Evolutionary conservation across 208 protist genomes (phyloP), one percentile per base, ranked within the genome.

Genomic region (Trypanosoma caninum): DNA sequence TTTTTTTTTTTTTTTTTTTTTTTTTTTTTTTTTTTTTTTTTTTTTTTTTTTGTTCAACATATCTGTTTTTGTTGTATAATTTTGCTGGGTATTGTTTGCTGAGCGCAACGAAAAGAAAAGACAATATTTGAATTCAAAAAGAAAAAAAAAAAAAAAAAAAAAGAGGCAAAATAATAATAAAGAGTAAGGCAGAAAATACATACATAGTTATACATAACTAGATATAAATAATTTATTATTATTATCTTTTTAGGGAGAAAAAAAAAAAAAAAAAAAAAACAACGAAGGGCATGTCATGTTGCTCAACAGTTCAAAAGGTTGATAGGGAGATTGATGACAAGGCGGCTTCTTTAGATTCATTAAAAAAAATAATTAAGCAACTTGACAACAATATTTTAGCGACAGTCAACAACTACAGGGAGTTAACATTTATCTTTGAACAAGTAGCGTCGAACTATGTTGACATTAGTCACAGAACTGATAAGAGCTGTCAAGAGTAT

Each of bases 381-480:
- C 82, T 87, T 61, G 78, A 78, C 27, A 59, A 59, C 0, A 45
- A 60, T 27, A 62, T 92, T 23, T 60, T 61, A 18, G 44, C 69
- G 27, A 92, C 85, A n/a, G 65, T 88, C 67, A 78, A 80, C 48
- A n/a, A 52, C 3, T 87, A 78, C 59, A 75, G 74, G 45, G 47
- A 71, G 38, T 69, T 89, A 9, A 67, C 89, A 35, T 65, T 23
- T 23, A 65, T 74, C 18, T 82, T 81, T 30, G 85, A 92, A 54
- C 53, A 69, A 34, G 71, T 83, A 10, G 71, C 67, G 6, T 53
- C 74, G 45, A 57, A 65, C 2, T 84, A 80, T 72, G 61, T 67
- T 41, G 86, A 82, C 59, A 27, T 86, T 23, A 60, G 77, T n/a
- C 64, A 73, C 25, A 45, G 48, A 23, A 79, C 41, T 51, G 58